Percentiles rank a stretch among this genome's conserved stretches.
These are phyloP conservation scores for Starmerella bombi DNA, from an alignment of 805 yeast genomes.

Conservation along the genomic window DNA sequence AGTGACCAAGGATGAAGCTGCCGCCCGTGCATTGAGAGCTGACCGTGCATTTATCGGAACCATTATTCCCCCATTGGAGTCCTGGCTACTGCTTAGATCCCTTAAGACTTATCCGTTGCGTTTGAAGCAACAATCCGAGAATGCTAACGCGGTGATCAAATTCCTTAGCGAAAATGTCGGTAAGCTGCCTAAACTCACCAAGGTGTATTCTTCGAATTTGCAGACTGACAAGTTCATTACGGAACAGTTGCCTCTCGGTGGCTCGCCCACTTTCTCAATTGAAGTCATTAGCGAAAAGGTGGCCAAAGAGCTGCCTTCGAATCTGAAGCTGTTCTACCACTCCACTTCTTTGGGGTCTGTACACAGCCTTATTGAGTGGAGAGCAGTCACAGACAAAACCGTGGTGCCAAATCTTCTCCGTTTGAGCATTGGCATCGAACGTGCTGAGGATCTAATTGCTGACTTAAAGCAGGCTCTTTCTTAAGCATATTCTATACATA, in stretches of 20 bases:
- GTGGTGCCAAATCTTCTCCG: conserved; percentile 51
- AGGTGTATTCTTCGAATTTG: conserved; percentile 58
- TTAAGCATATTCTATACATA: too few relatives aligned
- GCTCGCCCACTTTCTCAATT: conserved; percentile 67
- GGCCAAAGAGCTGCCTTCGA: conserved; percentile 34
- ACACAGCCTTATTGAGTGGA: conserved; percentile 84
- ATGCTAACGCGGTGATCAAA: conserved; percentile 48
- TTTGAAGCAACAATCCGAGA: conserved; percentile 49
- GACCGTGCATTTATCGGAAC: conserved; percentile 71
- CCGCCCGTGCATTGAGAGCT: conserved; percentile 34
- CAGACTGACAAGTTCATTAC: conserved; percentile 58
- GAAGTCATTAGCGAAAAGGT: conserved; percentile 36
- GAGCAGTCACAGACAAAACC: conserved; percentile 54
- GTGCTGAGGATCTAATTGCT: conserved; percentile 56
- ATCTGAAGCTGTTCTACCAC: conserved; percentile 47
- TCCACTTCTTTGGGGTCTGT: conserved; percentile 91
- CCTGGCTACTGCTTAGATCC: conserved; percentile 62
- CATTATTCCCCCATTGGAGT: conserved; percentile 63
- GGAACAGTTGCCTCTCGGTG: conserved; percentile 45
- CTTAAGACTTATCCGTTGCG: conserved; percentile 70
- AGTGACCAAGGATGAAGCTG: conserved; percentile 55
- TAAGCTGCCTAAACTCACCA: conserved; percentile 37
- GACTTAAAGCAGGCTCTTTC: conserved; percentile 54
- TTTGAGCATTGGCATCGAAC: conserved; percentile 70
- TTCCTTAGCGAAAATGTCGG: conserved; percentile 40